Evolutionary conservation across 2,329 filamentous ascomycete genomes (phyloP), one percentile per base, ranked within the genome.

Genomic region (Cytospora chrysosperma): DNA sequence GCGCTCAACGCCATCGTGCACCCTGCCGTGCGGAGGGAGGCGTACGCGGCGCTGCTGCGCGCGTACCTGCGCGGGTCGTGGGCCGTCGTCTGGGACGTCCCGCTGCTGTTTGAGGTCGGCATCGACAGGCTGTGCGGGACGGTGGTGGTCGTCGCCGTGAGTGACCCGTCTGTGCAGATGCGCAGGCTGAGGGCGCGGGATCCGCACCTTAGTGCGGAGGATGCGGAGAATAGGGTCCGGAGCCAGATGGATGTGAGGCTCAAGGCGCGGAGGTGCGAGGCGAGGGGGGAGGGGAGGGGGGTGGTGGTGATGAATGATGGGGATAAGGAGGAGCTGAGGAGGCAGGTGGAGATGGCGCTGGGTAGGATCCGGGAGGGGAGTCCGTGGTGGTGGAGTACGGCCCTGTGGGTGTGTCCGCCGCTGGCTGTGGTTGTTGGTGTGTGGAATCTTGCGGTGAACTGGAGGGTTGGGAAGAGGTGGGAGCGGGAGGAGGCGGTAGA

Each of bases 291-390:
- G 52, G 86, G 86, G 8, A 83, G 82, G 55, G 94, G 93, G 0
- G 83, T 93, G 4, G 92, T 97, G 37, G 83, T 99, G 27, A 95
- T 91, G 91, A 99, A 99, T 77, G 94, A 98, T 77, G 86, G 85
- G 2, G 86, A 86, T 54, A 88, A 82, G 71, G 87, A 87, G 40
- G 86, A 92, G 67, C 75, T 99, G 72, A 83, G 85, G 75, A 75
- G 72, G 57, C 87, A 92, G 74, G 79, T 98, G 13, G 81, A 82
- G 58, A 79, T 78, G 64, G 90, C 88, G 9, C 86, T 98, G 78
- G 72, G 70, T 4, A 81, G 82, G 65, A 78, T 97, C 43, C 82
- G 80, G 70, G 79, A 71, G 53, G 76, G 78, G 21, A 95, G 89
- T 74, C 91, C 92, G 8, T 76, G 79, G 66, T 96, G 92, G 92